These are phyloP conservation scores for Spathaspora arborariae DNA, from an alignment of 805 yeast species.

Conservation along the genomic window DNA sequence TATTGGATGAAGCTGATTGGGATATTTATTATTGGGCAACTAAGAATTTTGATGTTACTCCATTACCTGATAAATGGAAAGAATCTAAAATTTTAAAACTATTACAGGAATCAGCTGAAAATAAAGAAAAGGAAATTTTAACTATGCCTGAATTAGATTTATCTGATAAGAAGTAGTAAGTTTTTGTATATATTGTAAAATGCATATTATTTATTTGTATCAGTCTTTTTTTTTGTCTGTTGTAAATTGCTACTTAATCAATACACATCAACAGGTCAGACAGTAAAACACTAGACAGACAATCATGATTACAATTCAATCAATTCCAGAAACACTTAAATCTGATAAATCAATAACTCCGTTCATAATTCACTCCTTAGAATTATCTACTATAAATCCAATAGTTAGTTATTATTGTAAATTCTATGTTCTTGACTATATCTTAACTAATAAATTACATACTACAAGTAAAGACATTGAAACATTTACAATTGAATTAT, in stretches of 20 bases:
- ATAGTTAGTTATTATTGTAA: constrained; percentile 69
- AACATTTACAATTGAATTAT: constrained; percentile 51
- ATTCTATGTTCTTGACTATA: constrained; percentile 66
- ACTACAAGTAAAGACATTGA: constrained; percentile 53
- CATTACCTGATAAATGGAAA: constrained; percentile 85
- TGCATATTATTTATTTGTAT: too few species aligned
- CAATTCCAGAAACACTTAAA: constrained; percentile 25
- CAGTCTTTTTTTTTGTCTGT: background rate
- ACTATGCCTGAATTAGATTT: constrained; percentile 69
- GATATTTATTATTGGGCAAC: constrained; percentile 99
- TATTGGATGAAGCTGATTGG: constrained; percentile 97
- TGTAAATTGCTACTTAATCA: background rate
- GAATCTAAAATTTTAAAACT: constrained; percentile 56
- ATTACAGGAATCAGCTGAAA: constrained; percentile 72
- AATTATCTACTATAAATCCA: constrained; percentile 56
- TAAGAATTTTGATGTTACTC: constrained; percentile 71
- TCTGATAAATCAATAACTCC: constrained; percentile 38
- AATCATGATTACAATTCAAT: constrained; percentile 6
- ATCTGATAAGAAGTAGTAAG: background rate
- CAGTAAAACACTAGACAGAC: background rate
- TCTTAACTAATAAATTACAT: constrained; percentile 61
- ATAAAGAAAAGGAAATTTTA: constrained; percentile 65
- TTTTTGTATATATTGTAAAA: too few species aligned
- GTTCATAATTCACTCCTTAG: constrained; percentile 52
- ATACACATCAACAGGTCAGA: background rate